Conservation (phyloP, 306 rosid species). For the Trichosanthes truncata region DNA sequence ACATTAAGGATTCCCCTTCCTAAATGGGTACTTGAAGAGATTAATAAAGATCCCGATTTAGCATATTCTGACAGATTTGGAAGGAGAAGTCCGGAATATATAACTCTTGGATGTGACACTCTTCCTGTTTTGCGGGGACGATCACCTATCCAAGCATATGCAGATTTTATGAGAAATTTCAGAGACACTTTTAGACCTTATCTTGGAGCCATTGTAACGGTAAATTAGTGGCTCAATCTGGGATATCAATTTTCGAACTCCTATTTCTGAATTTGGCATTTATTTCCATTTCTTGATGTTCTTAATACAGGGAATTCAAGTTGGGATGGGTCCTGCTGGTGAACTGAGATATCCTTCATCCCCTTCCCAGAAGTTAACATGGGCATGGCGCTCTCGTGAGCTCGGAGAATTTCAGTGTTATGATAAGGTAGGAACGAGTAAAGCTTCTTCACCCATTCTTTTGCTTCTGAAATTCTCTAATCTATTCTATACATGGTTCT, state of each 20-base stretch:
- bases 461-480: background rate
- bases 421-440: constrained; percentile 53
- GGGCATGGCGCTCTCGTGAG: constrained; percentile 39
- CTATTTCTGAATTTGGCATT: background rate
- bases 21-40: constrained; percentile 73
- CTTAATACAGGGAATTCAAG: constrained; percentile 60
- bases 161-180: constrained; percentile 81
- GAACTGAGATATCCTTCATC: constrained; percentile 79
- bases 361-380: constrained; percentile 33
- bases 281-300: background rate
- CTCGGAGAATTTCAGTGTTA: constrained; percentile 89
- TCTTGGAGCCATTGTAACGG: constrained; percentile 64
- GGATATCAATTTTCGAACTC: background rate
- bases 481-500: background rate
- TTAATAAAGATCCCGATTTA: constrained; percentile 62
- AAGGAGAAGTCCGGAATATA: constrained; percentile 59
- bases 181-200: constrained; percentile 52
- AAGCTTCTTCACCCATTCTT: background rate
- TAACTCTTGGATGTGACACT: constrained; percentile 82
- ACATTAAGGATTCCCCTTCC: constrained; percentile 77
- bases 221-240: constrained; percentile 27
- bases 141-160: constrained; percentile 72
- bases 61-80: constrained; percentile 74
- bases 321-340: constrained; percentile 94
- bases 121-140: constrained; percentile 82